Evolutionary conservation across 1,284 basidiomycete genomes (phyloP), one percentile per base, ranked within the genome.

Genomic region (Coniferiporia sulphurascens): DNA sequence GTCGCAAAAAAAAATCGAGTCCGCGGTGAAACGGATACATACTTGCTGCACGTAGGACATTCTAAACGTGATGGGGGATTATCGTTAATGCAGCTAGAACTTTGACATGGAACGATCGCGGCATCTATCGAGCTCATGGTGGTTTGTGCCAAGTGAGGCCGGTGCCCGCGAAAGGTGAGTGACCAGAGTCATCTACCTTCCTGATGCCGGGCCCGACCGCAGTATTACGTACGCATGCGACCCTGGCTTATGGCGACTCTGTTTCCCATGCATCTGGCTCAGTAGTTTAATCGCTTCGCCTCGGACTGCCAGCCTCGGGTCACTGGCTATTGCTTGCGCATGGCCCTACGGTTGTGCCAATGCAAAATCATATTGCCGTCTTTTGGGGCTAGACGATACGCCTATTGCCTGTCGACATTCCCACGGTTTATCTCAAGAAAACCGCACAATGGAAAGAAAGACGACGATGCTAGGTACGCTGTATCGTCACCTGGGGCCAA

Each of bases 41-140:
- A 90, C 90, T 91, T 91, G 73, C 79, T 83, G 73, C 90, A 93
- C 3, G 89, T 89, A 1, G 90, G 90, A 67, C 90, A 93, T 71
- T 92, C 89, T 21, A 93, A 76, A 17, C 78, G 77, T 27, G 90
- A 91, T 12, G 84, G 80, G 0, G 90, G 90, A 62, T 89, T 84
- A 32, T 86, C 86, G 62, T 90, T 91, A 19, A 81, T 78, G 69
- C 89, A 93, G 32, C 72, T 72, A 3, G 79, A 70, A 71, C 85
- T 90, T 71, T 91, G 88, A 70, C 89, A 91, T 56, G 70, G 67
- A n/a, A 80, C 70, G 22, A 71, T 62, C 17, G 68, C 59, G 36
- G 74, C 65, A 65, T 65, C 74, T 65, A 69, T 64, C 17, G 69
- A 63, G 63, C 62, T 70, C 71, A 72, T 73, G 56, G 27, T 55